Conservation (phyloP, 495 filamentous ascomycete species). For the Bombardia bombarda region DNA sequence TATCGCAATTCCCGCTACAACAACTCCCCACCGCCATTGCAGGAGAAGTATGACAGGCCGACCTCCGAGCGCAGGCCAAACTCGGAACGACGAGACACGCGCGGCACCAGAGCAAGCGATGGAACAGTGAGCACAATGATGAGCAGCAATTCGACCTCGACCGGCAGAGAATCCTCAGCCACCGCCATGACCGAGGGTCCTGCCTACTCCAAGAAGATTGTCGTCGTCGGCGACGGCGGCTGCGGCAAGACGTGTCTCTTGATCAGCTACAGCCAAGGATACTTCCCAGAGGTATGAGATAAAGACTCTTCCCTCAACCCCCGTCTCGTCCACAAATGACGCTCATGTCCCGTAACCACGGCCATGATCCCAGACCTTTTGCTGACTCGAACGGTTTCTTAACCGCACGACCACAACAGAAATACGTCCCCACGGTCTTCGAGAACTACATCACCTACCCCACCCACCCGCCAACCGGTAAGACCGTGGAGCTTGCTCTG, state of each 20-base stretch:
- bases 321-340: too few species aligned
- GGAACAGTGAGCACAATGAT: slow-evolving; percentile 72
- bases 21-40: slow-evolving; percentile 23
- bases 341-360: too few species aligned
- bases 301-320: too few species aligned
- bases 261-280: slow-evolving; percentile 96
- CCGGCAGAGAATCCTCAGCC: slow-evolving; percentile 62
- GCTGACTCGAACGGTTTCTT: too few species aligned
- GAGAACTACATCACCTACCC: slow-evolving; percentile 99
- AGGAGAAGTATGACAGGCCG: slow-evolving; percentile 34
- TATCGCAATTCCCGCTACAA: slow-evolving; percentile 38
- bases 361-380: too few species aligned
- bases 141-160: slow-evolving; percentile 51
- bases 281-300: slow-evolving; percentile 99
- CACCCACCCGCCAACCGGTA: slow-evolving; percentile 73
- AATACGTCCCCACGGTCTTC: slow-evolving; percentile 99
- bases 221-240: slow-evolving; percentile 95
- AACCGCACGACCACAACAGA: too few species aligned
- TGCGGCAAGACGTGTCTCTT: slow-evolving; percentile 98
- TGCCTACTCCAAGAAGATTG: slow-evolving; percentile 95
- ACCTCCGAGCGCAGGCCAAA: slow-evolving; percentile 28
- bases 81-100: slow-evolving; percentile 28
- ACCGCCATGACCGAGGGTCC: slow-evolving; percentile 85
- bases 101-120: slow-evolving; percentile 47
- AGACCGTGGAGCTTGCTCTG: slow-evolving; percentile 89